These are phyloP conservation scores for Pyrenophora seminiperda DNA, from an alignment of 2,329 filamentous ascomycete genomes.

Conservation along the genomic window DNA sequence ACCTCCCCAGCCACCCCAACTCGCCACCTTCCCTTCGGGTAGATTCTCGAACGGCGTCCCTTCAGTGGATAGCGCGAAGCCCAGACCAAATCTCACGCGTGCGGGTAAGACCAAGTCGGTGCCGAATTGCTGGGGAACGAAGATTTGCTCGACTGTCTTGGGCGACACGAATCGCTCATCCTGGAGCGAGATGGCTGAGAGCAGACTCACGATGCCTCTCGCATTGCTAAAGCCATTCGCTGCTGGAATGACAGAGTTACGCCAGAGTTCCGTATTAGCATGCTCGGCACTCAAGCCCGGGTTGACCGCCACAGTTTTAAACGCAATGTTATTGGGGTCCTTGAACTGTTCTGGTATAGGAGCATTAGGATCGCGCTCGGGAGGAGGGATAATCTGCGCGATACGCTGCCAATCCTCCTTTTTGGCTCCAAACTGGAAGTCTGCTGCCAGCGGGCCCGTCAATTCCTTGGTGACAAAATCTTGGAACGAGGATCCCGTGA, in stretches of 20 bases:
- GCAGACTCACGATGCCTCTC: constrained; percentile 11
- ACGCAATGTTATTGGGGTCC: not conserved
- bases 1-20: constrained; percentile 30
- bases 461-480: constrained; percentile 62
- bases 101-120: constrained; percentile 14
- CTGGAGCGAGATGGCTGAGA: constrained; percentile 15
- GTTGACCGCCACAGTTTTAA: constrained; percentile 13
- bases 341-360: not conserved
- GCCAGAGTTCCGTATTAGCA: constrained; percentile 9
- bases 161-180: constrained; percentile 9
- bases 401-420: constrained; percentile 12
- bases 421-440: constrained; percentile 20
- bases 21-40: constrained; percentile 16
- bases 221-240: constrained; percentile 24
- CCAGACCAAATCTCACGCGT: constrained; percentile 16
- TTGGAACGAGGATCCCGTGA: constrained; percentile 9
- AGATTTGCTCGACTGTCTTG: constrained; percentile 20
- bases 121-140: constrained; percentile 11
- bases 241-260: constrained; percentile 4
- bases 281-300: constrained; percentile 10
- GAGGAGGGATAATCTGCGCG: constrained; percentile 21
- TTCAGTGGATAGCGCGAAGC: constrained; percentile 7
- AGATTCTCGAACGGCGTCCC: constrained; percentile 11
- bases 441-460: constrained; percentile 61
- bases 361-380: not conserved